Percentiles rank a stretch among this genome's conserved stretches.
Evolutionary conservation across 169 alveolate genomes (phyloP).

Genomic region (Eimeria mitis): DNA sequence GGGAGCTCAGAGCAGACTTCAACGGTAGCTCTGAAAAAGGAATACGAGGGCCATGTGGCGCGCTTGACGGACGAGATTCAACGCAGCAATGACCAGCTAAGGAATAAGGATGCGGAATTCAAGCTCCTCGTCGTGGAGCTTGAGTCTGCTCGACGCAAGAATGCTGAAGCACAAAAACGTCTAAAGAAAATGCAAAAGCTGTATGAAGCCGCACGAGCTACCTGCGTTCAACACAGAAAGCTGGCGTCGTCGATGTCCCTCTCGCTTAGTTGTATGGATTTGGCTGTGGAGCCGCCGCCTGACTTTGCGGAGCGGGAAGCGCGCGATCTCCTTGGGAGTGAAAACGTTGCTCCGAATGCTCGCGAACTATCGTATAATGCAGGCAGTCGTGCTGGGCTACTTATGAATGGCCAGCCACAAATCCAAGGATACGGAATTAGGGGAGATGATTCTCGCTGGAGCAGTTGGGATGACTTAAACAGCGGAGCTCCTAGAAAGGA

Average conservation of each 20-base stretch:
- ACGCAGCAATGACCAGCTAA: constrained; percentile 59
- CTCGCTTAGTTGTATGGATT: constrained; percentile 10
- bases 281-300: constrained; percentile 36
- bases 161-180: constrained; percentile 43
- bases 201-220: constrained; percentile 54
- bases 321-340: not conserved
- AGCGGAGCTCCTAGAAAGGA: not conserved
- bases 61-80: constrained; percentile 57
- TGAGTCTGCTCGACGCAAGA: constrained; percentile 60
- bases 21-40: constrained; percentile 17
- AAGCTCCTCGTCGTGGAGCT: constrained; percentile 64
- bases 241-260: constrained; percentile 49
- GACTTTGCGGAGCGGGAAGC: not conserved
- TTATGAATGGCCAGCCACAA: not conserved
- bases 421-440: not conserved
- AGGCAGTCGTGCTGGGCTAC: not conserved
- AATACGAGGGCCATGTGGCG: constrained; percentile 34
- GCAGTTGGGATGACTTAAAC: not conserved
- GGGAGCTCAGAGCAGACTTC: not conserved
- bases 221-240: constrained; percentile 34
- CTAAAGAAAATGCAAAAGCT: constrained; percentile 33
- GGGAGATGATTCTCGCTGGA: not conserved
- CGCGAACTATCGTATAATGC: not conserved
- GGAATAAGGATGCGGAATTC: constrained; percentile 51
- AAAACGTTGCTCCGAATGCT: constrained; percentile 4